Evolutionary conservation across 164 flowering plant species (phyloP).

Genomic region (Vitis riparia): DNA sequence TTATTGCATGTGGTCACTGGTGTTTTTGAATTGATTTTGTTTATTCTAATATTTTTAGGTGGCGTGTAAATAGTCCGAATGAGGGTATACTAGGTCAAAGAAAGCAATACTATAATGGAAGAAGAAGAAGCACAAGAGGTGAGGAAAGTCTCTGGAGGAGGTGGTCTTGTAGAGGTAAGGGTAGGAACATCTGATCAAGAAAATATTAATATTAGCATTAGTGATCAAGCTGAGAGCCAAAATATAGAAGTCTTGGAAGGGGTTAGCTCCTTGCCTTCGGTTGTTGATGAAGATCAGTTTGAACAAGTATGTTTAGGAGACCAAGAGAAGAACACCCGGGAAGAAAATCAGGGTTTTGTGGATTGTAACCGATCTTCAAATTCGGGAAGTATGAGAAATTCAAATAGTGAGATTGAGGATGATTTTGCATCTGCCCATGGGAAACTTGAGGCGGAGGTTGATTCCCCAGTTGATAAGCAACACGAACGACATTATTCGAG

Average conservation of each 20-base stretch:
- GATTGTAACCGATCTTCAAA: constrained; percentile 28
- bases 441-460: constrained; percentile 27
- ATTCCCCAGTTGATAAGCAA: constrained; percentile 34
- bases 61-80: constrained; percentile 7
- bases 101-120: constrained; percentile 39
- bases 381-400: constrained; percentile 39
- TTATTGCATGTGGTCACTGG: background rate
- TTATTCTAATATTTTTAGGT: background rate
- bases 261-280: constrained; percentile 21
- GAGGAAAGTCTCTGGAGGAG: constrained; percentile 18
- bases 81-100: constrained; percentile 22
- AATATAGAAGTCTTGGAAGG: constrained; percentile 19
- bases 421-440: constrained; percentile 24
- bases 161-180: constrained; percentile 24
- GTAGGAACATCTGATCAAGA: constrained; percentile 24
- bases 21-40: background rate
- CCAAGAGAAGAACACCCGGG: constrained; percentile 39
- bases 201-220: constrained; percentile 5
- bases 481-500: constrained; percentile 35
- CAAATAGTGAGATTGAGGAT: constrained; percentile 36
- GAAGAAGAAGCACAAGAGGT: constrained; percentile 45
- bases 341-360: constrained; percentile 19
- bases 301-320: constrained; percentile 83
- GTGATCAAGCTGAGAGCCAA: constrained; percentile 22
- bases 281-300: constrained; percentile 62